Conservation (phyloP, 352 stramenopile species). For the Globisporangium camurandrum region DNA sequence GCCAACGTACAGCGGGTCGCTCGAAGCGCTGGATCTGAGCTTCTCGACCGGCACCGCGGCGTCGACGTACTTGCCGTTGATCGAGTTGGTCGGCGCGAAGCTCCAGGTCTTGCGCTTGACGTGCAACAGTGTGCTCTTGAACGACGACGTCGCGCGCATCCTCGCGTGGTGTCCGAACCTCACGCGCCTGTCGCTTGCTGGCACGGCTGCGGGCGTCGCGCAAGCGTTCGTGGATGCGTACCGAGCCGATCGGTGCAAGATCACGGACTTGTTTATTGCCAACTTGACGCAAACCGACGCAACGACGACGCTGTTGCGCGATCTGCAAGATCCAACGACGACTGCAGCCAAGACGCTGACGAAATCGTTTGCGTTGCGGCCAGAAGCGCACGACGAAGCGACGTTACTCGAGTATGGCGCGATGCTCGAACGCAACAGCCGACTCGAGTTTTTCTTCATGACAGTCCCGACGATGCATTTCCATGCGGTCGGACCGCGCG, state of each 20-base stretch:
- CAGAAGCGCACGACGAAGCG: background rate
- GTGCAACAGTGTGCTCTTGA: background rate
- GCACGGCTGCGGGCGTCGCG: background rate
- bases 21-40: background rate
- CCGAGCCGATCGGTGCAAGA: background rate
- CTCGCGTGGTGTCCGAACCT: background rate
- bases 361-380: background rate
- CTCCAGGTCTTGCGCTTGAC: background rate
- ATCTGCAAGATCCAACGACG: background rate
- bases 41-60: background rate
- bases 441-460: background rate
- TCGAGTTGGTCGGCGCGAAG: background rate
- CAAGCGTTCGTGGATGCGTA: background rate
- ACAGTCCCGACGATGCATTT: background rate
- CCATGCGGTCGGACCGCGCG: background rate
- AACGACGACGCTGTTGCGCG: background rate
- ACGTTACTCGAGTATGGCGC: background rate
- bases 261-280: background rate
- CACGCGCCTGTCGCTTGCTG: background rate
- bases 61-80: background rate
- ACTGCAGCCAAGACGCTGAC: background rate
- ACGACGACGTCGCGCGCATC: background rate
- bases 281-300: background rate
- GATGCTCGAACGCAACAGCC: background rate
- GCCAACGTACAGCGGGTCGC: background rate